Evolutionary conservation across 1,139 yeast species (phyloP), one percentile per base, ranked within the genome.

Genomic region (Wickerhamomyces sp.): DNA sequence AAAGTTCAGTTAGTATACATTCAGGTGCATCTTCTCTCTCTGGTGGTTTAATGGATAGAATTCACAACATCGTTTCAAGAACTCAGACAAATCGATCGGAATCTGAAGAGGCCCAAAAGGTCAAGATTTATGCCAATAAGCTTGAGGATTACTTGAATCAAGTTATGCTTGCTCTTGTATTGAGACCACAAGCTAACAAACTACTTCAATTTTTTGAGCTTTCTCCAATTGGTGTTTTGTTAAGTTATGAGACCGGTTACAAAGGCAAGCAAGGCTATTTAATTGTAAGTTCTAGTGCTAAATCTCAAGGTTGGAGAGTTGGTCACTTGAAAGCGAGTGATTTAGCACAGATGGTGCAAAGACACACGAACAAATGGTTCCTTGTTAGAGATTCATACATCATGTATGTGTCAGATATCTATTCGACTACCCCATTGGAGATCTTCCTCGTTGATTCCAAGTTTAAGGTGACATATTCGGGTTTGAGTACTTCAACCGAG

Each of bases 361-460:
- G 98, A 58, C 89, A 94, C 47, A 80, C 91, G 1, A 83, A 81
- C 35, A 91, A 91, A 55, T 93, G 99, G 99, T 77, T 87, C 46
- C 64, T 91, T 44, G 75, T 91, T 2, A 72, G 97, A 41, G 83
- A 79, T 51, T 81, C 95, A 3, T 93, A 87, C 51, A 68, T 93
- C 31, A 75, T 85, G 62, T 85, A 85, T 54, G 96, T 89, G 2
- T 78, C 93, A 3, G 88, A 86, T 51, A 81, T 89, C 40, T 76
- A 80, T 47, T 83, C 94, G 4, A 86, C 96, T 0, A 77, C 88
- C 0, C 94, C 96, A 1, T 66, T 87, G 36, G 99, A 93, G 49
- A 96, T 91, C 0, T 91, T 93, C 51, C 55, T 89, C 32, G 86
- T 88, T 21, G 98, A 91, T 51, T 61, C 78, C 1, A 62, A 66